Conservation (phyloP, 805 yeast genomes). For the Saccharomycopsis capsularis region DNA sequence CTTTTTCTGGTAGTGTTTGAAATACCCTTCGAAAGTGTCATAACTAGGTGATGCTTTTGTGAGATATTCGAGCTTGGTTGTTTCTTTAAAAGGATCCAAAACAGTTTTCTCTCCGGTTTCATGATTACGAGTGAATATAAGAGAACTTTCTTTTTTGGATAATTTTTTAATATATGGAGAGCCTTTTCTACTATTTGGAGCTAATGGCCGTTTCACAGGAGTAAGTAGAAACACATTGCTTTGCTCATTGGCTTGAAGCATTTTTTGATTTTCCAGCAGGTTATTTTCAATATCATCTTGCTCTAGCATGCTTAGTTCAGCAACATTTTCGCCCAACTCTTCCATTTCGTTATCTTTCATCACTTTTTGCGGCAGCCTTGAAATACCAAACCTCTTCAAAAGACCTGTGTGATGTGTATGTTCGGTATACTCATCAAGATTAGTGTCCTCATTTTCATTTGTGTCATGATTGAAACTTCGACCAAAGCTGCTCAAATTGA, state of each 20-base stretch:
- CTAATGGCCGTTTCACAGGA: conserved; percentile 11
- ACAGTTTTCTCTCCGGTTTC: no score
- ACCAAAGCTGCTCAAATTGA: background rate
- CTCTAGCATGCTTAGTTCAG: conserved; percentile 11
- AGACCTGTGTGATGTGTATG: conserved; percentile 22
- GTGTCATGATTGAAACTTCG: background rate
- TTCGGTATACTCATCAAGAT: conserved; percentile 32
- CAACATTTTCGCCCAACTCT: conserved; percentile 12
- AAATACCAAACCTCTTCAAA: no score
- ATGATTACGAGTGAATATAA: no score
- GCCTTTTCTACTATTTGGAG: conserved; percentile 2
- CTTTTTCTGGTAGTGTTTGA: no score
- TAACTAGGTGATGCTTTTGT: no score
- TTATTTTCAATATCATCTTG: background rate
- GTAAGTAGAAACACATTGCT: conserved; percentile 6
- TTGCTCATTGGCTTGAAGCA: background rate
- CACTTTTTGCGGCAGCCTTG: no score
- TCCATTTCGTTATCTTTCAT: no score
- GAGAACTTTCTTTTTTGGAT: background rate
- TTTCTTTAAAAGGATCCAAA: no score
- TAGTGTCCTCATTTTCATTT: conserved; percentile 23
- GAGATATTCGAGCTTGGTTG: no score
- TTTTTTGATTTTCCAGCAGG: no score
- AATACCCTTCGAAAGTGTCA: no score
- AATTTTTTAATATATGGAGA: conserved; percentile 6